A percentile compares a stretch with the other conserved stretches of the same genome.
phyloP scores from a whole-genome alignment of 2,329 filamentous ascomycete genomes.

The Aspergillus luchuensis region DNA sequence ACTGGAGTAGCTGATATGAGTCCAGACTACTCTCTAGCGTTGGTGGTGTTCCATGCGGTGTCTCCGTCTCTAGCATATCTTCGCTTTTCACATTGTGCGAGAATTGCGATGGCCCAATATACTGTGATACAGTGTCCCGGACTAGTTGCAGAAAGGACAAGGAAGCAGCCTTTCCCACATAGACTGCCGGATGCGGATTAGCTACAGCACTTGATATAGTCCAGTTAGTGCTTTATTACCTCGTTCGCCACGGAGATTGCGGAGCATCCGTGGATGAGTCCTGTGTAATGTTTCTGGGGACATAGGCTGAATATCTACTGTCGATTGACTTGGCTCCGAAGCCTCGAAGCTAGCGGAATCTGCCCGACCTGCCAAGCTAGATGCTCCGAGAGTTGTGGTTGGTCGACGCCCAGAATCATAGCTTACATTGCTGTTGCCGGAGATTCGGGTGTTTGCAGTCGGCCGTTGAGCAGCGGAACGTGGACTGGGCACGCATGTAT shows the following conservation, averaged over 20 bases:
- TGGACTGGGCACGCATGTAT: conserved; percentile 36
- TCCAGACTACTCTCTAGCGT: conserved; percentile 35
- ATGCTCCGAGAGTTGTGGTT: not conserved
- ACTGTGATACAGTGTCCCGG: conserved; percentile 49
- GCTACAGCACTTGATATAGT: conserved; percentile 24
- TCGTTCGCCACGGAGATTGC: conserved; percentile 56
- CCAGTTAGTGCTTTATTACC: conserved; percentile 33
- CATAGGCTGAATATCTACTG: conserved; percentile 19
- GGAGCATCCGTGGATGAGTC: conserved; percentile 48
- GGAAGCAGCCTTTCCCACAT: conserved; percentile 38
- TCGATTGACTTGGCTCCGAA: not conserved
- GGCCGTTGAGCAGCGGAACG: conserved; percentile 2
- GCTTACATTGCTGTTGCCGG: not conserved
- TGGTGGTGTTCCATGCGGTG: conserved; percentile 36
- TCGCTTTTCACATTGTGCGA: conserved; percentile 55
- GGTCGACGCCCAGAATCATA: conserved; percentile 3
- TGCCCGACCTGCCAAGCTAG: not conserved
- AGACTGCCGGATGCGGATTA: conserved; percentile 24
- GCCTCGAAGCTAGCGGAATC: conserved; percentile 13
- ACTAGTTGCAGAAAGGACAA: conserved; percentile 60
- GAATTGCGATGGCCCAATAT: conserved; percentile 58
- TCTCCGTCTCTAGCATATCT: conserved; percentile 56
- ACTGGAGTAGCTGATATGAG: conserved; percentile 34
- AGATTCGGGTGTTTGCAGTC: not conserved
- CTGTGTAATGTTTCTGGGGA: conserved; percentile 35